phyloP scores from a whole-genome alignment of 306 rosid genomes.

The Castanopsis chinensis region DNA sequence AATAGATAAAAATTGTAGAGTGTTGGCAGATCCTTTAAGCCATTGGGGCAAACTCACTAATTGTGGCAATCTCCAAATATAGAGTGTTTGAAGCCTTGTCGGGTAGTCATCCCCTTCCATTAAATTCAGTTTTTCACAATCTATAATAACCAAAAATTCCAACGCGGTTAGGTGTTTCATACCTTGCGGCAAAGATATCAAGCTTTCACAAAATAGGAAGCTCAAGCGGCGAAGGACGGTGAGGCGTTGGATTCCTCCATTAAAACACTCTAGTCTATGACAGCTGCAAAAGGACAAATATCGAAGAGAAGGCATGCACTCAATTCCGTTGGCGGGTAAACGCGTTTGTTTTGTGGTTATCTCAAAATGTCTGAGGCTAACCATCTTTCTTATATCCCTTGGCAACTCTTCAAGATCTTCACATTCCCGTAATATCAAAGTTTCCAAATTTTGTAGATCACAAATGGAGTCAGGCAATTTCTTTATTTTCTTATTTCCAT shows the following conservation, averaged over 20 bases:
- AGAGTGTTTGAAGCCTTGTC: rapidly evolving
- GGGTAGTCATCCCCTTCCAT: no score
- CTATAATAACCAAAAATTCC: rapidly evolving
- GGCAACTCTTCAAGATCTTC: constrained; percentile 17
- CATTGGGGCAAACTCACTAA: no score
- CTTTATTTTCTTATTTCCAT: not conserved
- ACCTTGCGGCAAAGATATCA: no score
- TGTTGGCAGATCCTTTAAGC: no score
- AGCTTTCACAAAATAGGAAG: no score
- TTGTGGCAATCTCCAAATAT: rapidly evolving
- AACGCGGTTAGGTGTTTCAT: no score
- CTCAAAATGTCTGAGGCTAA: constrained; percentile 13
- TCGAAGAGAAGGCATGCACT: no score
- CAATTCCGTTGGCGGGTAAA: no score
- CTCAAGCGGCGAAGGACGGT: rapidly evolving
- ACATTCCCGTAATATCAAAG: not conserved
- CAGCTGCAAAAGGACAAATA: rapidly evolving
- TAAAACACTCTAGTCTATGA: no score
- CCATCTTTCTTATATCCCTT: constrained; percentile 15
- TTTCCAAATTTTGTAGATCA: constrained; percentile 23
- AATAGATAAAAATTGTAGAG: no score
- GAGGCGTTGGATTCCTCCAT: no score
- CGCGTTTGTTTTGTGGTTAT: constrained; percentile 18
- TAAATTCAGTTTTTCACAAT: no score
- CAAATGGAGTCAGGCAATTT: constrained; percentile 31